Conservation (phyloP, 140 eudicot species). For the Ambrosia hybrid region DNA sequence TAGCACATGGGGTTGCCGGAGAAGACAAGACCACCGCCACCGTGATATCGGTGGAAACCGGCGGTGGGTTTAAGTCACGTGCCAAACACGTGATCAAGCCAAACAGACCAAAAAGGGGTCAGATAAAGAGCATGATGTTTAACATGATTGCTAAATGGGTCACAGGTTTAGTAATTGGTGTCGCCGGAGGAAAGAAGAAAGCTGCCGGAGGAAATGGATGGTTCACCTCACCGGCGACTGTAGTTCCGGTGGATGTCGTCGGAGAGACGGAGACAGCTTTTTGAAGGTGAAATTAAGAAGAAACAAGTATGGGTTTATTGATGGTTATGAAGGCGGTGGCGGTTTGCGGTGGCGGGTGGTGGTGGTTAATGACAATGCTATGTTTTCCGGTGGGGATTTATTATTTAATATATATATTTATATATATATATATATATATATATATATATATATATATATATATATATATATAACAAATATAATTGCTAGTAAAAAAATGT, state of each 20-base stretch:
- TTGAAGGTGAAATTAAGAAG: too few relatives aligned
- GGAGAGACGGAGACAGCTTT: neutral
- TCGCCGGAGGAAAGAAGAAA: slow-evolving; percentile 13
- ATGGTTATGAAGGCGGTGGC: too few relatives aligned
- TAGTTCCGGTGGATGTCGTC: slow-evolving; percentile 6
- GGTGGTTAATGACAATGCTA: too few relatives aligned
- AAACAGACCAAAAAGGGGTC: slow-evolving; percentile 17
- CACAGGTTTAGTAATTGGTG: neutral
- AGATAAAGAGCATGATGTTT: slow-evolving; percentile 19
- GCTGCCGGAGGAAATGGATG: slow-evolving; percentile 24
- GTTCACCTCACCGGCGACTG: slow-evolving; percentile 6
- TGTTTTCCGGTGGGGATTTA: too few relatives aligned
- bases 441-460: too few relatives aligned
- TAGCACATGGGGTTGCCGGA: neutral
- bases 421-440: too few relatives aligned
- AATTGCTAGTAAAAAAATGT: too few relatives aligned
- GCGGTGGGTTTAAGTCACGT: neutral
- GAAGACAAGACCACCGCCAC: slow-evolving; percentile 8
- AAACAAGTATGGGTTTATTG: too few relatives aligned
- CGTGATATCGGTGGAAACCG: neutral
- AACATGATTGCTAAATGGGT: slow-evolving; percentile 3
- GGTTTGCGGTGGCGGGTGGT: too few relatives aligned
- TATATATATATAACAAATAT: too few relatives aligned
- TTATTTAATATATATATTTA: too few relatives aligned
- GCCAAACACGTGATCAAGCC: neutral